Conservation (phyloP, 1,284 basidiomycete species). For the Sporisorium exsertum region DNA sequence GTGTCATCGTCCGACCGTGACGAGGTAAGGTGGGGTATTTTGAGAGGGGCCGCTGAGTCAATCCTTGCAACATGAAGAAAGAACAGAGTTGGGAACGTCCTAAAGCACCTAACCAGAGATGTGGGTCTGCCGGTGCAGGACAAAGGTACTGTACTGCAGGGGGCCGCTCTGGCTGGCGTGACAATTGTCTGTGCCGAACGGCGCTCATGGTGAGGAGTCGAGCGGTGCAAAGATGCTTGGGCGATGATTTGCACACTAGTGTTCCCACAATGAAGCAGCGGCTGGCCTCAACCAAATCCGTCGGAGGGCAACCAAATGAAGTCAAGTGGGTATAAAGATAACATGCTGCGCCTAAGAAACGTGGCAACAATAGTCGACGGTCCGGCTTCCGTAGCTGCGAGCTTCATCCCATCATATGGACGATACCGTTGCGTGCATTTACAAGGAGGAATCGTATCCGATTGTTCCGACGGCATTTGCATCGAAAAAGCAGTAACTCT, state of each 20-base stretch:
- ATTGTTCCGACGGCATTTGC: neutral
- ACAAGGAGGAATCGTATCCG: neutral
- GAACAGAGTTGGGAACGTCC: too few relatives aligned
- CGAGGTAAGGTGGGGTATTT: neutral
- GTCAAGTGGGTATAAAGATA: neutral
- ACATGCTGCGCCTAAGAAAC: neutral
- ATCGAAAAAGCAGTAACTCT: neutral
- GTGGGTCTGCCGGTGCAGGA: neutral
- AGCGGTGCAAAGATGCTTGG: neutral
- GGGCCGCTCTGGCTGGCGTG: neutral
- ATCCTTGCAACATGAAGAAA: neutral
- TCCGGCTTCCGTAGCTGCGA: slow-evolving; percentile 2
- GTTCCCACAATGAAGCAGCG: slow-evolving; percentile 7
- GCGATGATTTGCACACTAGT: neutral
- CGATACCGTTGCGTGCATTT: neutral
- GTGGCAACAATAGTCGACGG: neutral
- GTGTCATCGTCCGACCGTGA: neutral
- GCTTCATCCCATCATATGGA: too few relatives aligned
- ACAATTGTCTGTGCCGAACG: neutral
- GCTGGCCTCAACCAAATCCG: neutral
- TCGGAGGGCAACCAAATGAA: neutral
- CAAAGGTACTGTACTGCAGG: neutral
- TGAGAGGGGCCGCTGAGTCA: neutral
- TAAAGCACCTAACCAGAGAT: neutral
- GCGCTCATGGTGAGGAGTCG: neutral